Evolutionary conservation across 1,284 basidiomycete species (phyloP).

Genomic region (Microbotryum silenes-acaulis): DNA sequence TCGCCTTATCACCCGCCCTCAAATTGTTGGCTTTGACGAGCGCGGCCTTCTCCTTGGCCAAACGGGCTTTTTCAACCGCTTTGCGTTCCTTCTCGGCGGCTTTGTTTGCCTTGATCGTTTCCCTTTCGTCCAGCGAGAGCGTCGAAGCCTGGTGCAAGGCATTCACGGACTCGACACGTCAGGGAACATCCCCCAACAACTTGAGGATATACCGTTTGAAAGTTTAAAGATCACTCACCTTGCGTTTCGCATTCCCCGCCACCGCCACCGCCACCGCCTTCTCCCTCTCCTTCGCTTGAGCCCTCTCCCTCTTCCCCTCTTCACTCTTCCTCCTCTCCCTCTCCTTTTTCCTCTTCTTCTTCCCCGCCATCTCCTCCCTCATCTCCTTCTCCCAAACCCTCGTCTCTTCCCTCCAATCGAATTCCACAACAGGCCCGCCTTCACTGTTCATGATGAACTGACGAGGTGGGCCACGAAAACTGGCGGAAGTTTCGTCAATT

Average conservation of each 20-base stretch:
- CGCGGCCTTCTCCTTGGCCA: constrained; percentile 1
- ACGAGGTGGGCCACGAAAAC: too few relatives aligned
- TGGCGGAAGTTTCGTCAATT: too few relatives aligned
- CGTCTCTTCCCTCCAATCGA: too few relatives aligned
- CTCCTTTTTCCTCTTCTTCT: constrained; percentile 5
- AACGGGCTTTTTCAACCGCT: constrained; percentile 5
- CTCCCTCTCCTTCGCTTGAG: constrained; percentile 2
- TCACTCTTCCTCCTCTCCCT: not conserved
- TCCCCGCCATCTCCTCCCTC: constrained; percentile 3
- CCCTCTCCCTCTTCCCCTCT: not conserved
- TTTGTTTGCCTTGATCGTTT: constrained; percentile 4
- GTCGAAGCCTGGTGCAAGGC: not conserved
- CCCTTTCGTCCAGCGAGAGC: not conserved
- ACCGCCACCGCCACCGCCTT: not conserved
- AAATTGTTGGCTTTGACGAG: constrained; percentile 23
- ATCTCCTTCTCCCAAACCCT: not conserved
- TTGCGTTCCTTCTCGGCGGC: constrained; percentile 19
- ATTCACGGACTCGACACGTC: not conserved
- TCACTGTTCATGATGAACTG: too few relatives aligned
- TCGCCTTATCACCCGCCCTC: constrained; percentile 14
- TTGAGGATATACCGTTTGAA: too few relatives aligned
- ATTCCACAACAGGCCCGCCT: too few relatives aligned
- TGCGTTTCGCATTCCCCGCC: not conserved
- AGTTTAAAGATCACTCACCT: not conserved
- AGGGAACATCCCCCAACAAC: not conserved